Conservation (phyloP, 768 basidiomycete genomes). For the Rhodotorula toruloides region DNA sequence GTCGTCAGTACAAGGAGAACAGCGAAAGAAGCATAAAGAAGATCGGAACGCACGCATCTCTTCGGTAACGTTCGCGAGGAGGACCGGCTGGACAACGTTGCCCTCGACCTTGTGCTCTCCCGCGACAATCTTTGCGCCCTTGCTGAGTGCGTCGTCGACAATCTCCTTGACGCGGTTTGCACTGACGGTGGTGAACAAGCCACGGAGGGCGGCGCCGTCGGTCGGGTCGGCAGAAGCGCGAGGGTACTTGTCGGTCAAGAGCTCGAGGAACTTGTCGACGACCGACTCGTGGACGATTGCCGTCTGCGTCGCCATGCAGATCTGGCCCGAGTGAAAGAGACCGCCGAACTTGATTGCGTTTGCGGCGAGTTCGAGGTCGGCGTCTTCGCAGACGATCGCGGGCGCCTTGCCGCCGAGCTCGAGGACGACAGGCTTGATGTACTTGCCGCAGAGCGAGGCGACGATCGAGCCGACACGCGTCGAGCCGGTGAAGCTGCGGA, state of each 20-base stretch:
- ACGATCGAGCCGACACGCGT: constrained; percentile 45
- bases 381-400: constrained; percentile 47
- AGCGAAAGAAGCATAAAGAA: background rate
- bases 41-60: constrained; percentile 8
- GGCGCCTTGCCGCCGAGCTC: constrained; percentile 47
- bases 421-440: constrained; percentile 48
- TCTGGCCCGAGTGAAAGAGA: constrained; percentile 28
- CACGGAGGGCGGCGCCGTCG: constrained; percentile 27
- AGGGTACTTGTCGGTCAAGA: constrained; percentile 20
- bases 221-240: background rate
- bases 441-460: constrained; percentile 45
- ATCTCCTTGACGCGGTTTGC: constrained; percentile 31
- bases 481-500: constrained; percentile 46
- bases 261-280: constrained; percentile 39
- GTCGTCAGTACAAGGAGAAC: background rate
- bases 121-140: constrained; percentile 30
- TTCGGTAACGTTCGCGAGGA: constrained; percentile 20
- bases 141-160: constrained; percentile 33
- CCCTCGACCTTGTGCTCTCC: constrained; percentile 18
- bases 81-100: constrained; percentile 34
- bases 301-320: constrained; percentile 33
- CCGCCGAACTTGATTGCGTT: constrained; percentile 35
- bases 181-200: constrained; percentile 31
- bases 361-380: constrained; percentile 44
- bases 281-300: constrained; percentile 42